Evolutionary conservation across 805 yeast species (phyloP).

Genomic region (Suhomyces sp.): DNA sequence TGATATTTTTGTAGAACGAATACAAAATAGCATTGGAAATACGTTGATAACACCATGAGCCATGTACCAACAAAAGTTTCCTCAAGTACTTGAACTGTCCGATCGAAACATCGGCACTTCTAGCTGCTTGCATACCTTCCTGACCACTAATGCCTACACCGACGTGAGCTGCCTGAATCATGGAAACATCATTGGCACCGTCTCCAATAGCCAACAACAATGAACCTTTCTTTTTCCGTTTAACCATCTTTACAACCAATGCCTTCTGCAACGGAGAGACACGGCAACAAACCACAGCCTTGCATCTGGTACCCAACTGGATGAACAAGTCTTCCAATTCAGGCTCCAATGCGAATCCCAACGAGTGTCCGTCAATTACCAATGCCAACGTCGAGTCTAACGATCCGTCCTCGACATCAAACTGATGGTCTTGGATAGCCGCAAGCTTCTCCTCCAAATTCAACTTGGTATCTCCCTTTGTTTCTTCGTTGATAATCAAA

Average conservation of each 20-base stretch:
- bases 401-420: conserved; percentile 59
- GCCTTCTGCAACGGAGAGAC: conserved; percentile 98
- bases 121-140: conserved; percentile 99
- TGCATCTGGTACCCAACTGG: conserved; percentile 79
- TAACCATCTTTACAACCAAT: conserved; percentile 89
- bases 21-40: conserved; percentile 88
- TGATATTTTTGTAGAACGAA: conserved; percentile 93
- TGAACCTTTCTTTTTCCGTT: conserved; percentile 68
- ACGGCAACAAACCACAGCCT: conserved; percentile 96
- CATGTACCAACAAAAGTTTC: conserved; percentile 86
- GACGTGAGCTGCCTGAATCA: conserved; percentile 99
- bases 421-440: conserved; percentile 67
- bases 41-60: conserved; percentile 96
- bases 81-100: conserved; percentile 90
- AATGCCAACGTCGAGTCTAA: conserved; percentile 72
- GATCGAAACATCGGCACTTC: conserved; percentile 95
- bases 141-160: conserved; percentile 99
- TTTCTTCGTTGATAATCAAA: conserved; percentile 82
- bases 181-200: conserved; percentile 98
- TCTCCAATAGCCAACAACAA: conserved; percentile 91
- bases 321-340: conserved; percentile 76
- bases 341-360: conserved; percentile 79
- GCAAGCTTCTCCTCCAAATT: conserved; percentile 73
- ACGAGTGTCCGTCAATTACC: conserved; percentile 90
- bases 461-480: conserved; percentile 67